These are phyloP conservation scores for Pseudonectria buxi DNA, from an alignment of 2,329 filamentous ascomycete genomes.

Conservation along the genomic window DNA sequence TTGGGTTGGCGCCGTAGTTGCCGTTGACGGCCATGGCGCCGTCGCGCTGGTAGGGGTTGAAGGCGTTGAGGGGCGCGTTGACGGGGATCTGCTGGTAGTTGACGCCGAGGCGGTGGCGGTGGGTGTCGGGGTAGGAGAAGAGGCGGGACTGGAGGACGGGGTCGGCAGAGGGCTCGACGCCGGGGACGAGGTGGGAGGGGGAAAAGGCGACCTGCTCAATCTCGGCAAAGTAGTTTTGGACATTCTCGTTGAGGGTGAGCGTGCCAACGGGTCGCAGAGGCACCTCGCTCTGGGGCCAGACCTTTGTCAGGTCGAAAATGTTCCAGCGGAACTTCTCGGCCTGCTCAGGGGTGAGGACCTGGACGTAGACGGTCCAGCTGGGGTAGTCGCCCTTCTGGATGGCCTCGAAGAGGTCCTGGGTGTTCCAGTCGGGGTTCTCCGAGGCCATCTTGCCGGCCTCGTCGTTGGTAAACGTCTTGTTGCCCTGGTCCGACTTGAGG, in stretches of 20 bases:
- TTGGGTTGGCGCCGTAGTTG: constrained; percentile 55
- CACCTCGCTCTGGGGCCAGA: constrained; percentile 61
- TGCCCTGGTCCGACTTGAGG: constrained; percentile 56
- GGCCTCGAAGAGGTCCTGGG: constrained; percentile 57
- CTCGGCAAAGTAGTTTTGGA: constrained; percentile 54
- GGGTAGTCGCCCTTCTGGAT: constrained; percentile 56
- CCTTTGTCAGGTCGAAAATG: constrained; percentile 64
- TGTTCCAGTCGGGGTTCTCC: constrained; percentile 56
- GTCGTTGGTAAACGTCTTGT: constrained; percentile 50
- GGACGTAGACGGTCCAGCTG: constrained; percentile 58
- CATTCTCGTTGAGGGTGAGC: constrained; percentile 61
- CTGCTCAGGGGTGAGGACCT: constrained; percentile 56
- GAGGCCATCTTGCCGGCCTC: constrained; percentile 48
- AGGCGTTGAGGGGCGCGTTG: constrained; percentile 48
- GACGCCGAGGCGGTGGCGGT: constrained; percentile 54
- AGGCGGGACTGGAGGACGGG: constrained; percentile 54
- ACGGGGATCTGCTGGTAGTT: constrained; percentile 61
- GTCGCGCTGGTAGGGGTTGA: constrained; percentile 67
- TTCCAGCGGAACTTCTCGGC: constrained; percentile 60
- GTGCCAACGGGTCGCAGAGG: constrained; percentile 61
- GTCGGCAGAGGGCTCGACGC: constrained; percentile 55
- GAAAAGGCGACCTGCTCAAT: constrained; percentile 63
- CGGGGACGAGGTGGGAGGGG: constrained; percentile 58
- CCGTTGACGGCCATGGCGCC: constrained; percentile 63
- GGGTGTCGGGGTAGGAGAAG: constrained; percentile 56